These are phyloP conservation scores for Primulina eburnea DNA, from an alignment of 257 asterid genomes.

Conservation along the genomic window DNA sequence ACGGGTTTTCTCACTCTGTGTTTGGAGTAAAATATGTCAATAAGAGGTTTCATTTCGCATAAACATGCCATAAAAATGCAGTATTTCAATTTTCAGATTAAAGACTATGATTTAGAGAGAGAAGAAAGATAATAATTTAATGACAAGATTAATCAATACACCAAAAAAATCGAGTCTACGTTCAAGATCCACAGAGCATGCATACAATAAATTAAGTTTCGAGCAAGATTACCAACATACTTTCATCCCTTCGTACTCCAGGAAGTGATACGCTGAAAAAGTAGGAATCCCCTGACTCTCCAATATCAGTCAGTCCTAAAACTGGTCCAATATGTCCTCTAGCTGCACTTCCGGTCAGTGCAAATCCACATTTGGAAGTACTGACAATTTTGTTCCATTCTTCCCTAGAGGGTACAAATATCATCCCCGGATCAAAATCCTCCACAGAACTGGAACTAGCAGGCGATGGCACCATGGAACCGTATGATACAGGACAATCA, in stretches of 20 bases:
- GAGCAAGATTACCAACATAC: constrained; percentile 39
- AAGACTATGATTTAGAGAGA: too few species aligned
- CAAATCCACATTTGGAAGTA: constrained; percentile 51
- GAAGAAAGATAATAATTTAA: too few species aligned
- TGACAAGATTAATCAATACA: too few species aligned
- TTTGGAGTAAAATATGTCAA: too few species aligned
- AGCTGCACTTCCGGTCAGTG: constrained; percentile 74
- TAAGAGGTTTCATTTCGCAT: too few species aligned
- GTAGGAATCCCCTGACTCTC: constrained; percentile 70
- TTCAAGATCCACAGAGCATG: background rate
- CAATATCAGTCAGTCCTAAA: constrained; percentile 70
- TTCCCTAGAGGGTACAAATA: constrained; percentile 62
- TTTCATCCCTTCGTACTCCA: constrained; percentile 79
- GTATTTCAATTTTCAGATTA: too few species aligned
- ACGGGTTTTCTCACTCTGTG: too few species aligned
- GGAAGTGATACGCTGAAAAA: constrained; percentile 88
- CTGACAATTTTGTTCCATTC: constrained; percentile 60
- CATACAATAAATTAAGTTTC: background rate
- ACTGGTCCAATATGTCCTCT: constrained; percentile 59
- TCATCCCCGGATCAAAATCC: constrained; percentile 37
- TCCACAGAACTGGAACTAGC: constrained; percentile 20
- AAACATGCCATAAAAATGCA: too few species aligned
- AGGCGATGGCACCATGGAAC: constrained; percentile 26
- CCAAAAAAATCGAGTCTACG: background rate
- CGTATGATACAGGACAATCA: constrained; percentile 17